phyloP scores from a whole-genome alignment of 441 rosid genomes.

The Pelargonium citronellum region DNA sequence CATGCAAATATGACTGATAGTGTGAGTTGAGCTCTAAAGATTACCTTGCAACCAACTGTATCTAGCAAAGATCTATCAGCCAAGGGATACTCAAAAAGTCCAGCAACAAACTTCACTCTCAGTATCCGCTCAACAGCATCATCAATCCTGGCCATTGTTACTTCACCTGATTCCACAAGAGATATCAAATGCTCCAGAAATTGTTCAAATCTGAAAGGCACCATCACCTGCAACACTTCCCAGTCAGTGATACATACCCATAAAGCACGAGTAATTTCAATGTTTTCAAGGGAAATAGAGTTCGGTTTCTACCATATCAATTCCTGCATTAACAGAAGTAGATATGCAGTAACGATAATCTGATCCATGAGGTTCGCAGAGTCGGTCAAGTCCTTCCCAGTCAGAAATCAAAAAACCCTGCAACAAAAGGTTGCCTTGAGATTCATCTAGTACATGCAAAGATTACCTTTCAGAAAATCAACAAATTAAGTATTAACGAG shows the following conservation, averaged over 20 bases:
- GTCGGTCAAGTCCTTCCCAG: constrained; percentile 77
- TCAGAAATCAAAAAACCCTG: constrained; percentile 89
- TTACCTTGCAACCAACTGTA: constrained; percentile 76
- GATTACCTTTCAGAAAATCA: too few species aligned
- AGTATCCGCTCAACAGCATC: constrained; percentile 86
- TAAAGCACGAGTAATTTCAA: constrained; percentile 9
- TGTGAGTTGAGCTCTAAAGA: constrained; percentile 1
- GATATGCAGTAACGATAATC: constrained; percentile 57
- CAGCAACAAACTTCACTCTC: constrained; percentile 75
- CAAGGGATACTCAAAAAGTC: constrained; percentile 75
- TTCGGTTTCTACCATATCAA: constrained; percentile 60
- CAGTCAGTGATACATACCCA: constrained; percentile 18
- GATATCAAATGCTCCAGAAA: constrained; percentile 46
- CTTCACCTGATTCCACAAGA: constrained; percentile 65
- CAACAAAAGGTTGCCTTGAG: constrained; percentile 16
- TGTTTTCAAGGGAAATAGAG: background rate
- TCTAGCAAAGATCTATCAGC: constrained; percentile 60
- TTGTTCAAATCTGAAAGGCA: constrained; percentile 45
- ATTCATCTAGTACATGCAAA: background rate
- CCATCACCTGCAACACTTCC: constrained; percentile 59
- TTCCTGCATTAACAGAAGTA: constrained; percentile 72
- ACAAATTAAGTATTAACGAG: too few species aligned
- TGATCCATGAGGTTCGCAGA: constrained; percentile 53
- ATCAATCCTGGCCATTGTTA: constrained; percentile 58
- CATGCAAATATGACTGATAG: constrained; percentile 5